Evolutionary conservation across 257 asterid genomes (phyloP), one percentile per base, ranked within the genome.

Genomic region (Capsicum baccatum): DNA sequence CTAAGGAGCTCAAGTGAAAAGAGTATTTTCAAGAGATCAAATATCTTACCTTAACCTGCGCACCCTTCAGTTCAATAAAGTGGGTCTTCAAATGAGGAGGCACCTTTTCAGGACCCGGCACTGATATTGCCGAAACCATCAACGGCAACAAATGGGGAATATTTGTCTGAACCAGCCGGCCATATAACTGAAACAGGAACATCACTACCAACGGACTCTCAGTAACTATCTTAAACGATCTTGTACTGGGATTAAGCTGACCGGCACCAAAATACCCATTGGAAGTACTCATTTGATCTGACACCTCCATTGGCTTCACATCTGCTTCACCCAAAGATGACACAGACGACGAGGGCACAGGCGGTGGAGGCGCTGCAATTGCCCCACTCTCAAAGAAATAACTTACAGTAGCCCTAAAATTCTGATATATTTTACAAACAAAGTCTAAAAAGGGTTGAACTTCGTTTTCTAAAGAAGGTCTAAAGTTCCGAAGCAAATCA

Each of bases 181-280:
- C 87, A 83, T 95, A 97, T 92, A 95, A 83, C 92, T 97, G 99
- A 91, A 97, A 97, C 26, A 97, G 93, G 86, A 97, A 97, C 99
- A 97, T 97, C 86, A 97, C 99, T 83, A 95, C 98, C 91, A 97
- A 84, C 0, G 99, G 99, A 91, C 97, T 95, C 97, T 97, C 99
- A 0, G 98, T 97, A 68, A 97, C 97, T 83, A 97, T 94, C 92
- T 95, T 97, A 85, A 97, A 97, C 3, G 99, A 97, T 91, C 99
- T 92, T 5, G 98, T 91, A 87, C 98, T 97, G n/a, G 99, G 98
- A 90, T 97, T 97, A 73, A 97, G 98, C 88, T 90, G 95, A 82
- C 97, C 97, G n/a, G 92, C 82, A 17, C 84, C 94, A 84, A 81
- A 90, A 92, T 89, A 92, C 83, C 90, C 89, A 69, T 91, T 88